These are phyloP conservation scores for Dendrobium catenatum DNA, from an alignment of 106 monocot species.

Conservation along the genomic window DNA sequence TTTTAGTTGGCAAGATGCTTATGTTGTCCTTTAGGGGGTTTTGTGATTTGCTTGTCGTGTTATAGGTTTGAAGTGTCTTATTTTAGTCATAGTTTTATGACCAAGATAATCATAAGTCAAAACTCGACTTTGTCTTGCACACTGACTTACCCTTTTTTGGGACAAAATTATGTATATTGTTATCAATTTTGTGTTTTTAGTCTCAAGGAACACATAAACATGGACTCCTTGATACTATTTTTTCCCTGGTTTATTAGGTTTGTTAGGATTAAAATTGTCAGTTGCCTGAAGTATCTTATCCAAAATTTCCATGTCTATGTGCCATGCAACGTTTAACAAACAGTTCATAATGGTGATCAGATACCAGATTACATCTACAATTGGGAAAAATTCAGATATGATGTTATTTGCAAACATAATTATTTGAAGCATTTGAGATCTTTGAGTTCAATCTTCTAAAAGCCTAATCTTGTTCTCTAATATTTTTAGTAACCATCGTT, in stretches of 20 bases:
- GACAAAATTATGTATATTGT: not conserved
- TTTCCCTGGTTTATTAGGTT: not conserved
- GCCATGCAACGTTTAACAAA: not conserved
- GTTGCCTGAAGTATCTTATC: not conserved
- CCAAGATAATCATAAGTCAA: not conserved
- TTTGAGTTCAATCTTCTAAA: not conserved
- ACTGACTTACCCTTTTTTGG: not conserved
- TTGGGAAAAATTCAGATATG: not conserved
- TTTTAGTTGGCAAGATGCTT: not conserved
- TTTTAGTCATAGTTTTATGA: not conserved
- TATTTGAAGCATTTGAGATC: not conserved
- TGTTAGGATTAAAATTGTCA: not conserved
- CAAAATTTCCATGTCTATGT: not conserved
- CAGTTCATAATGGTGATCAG: not conserved
- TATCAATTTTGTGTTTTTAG: not conserved
- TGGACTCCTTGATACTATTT: not conserved
- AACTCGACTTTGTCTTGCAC: too few species aligned
- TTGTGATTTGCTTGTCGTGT: not conserved
- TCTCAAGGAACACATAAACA: not conserved
- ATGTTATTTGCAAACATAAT: not conserved
- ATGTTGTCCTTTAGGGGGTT: not conserved
- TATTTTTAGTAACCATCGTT: not conserved
- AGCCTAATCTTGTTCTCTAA: not conserved
- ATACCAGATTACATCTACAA: not conserved
- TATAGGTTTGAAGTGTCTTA: not conserved